A percentile compares a stretch with the other conserved stretches of the same genome.
Evolutionary conservation across 768 basidiomycete genomes (phyloP).

Genomic region (Pleurotus sapidus): DNA sequence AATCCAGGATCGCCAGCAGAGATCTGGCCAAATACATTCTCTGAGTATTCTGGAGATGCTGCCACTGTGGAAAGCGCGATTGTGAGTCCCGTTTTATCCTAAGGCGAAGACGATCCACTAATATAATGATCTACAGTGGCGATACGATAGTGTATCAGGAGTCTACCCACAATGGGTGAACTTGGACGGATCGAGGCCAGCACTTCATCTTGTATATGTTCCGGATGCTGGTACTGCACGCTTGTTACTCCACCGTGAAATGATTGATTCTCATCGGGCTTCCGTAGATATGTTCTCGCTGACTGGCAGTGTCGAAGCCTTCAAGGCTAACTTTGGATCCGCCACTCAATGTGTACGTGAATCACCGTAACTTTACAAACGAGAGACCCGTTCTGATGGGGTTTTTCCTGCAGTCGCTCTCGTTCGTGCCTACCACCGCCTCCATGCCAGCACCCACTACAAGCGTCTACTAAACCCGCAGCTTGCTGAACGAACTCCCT

Average conservation of each 20-base stretch:
- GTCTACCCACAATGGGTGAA: not conserved
- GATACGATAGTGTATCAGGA: not conserved
- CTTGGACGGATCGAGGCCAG: not conserved
- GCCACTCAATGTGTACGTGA: not conserved
- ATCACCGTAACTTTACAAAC: not conserved
- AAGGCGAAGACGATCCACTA: no score
- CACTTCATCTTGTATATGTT: not conserved
- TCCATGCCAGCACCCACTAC: no score
- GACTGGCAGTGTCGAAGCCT: not conserved
- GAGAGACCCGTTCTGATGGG: not conserved
- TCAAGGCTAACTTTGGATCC: not conserved
- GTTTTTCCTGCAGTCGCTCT: not conserved
- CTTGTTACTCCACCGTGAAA: not conserved
- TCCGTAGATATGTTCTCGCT: not conserved
- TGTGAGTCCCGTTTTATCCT: not conserved
- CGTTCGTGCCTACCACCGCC: not conserved
- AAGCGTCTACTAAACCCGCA: no score
- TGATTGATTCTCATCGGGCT: not conserved
- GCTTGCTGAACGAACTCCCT: no score
- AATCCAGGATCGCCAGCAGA: not conserved
- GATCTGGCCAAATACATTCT: not conserved
- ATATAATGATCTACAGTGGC: not conserved
- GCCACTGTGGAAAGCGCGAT: not conserved
- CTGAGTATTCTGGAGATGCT: not conserved
- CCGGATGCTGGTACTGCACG: not conserved